A percentile compares a stretch with the other conserved stretches of the same genome.
Evolutionary conservation across 306 rosid species (phyloP).

Genomic region (Prunus mume): DNA sequence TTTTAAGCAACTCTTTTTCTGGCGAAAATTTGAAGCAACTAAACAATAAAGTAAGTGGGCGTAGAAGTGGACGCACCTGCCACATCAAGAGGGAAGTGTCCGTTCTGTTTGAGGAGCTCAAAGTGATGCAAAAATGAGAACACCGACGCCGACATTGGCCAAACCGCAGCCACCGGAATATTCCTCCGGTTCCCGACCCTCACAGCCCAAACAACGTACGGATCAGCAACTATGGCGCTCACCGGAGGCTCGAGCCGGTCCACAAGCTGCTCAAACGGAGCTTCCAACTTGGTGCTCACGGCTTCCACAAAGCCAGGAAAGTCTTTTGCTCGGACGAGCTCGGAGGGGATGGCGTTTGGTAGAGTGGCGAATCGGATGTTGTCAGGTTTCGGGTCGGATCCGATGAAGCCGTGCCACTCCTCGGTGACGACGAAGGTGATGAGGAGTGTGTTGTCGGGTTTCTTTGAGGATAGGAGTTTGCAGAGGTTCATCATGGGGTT

Average conservation of each 20-base stretch:
- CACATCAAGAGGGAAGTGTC: conserved; percentile 20
- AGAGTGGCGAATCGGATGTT: conserved; percentile 21
- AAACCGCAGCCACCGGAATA: conserved; percentile 40
- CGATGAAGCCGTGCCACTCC: conserved; percentile 44
- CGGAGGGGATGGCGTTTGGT: conserved; percentile 45
- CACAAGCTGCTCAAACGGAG: conserved; percentile 32
- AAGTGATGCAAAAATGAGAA: conserved; percentile 31
- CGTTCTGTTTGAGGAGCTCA: conserved; percentile 25
- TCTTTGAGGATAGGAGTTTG: conserved; percentile 25
- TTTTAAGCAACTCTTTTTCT: too few relatives aligned
- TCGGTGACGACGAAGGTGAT: conserved; percentile 42
- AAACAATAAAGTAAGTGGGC: too few relatives aligned
- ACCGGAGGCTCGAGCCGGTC: conserved; percentile 15
- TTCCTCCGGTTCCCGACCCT: conserved; percentile 36
- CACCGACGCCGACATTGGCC: conserved; percentile 32
- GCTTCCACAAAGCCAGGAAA: conserved; percentile 23
- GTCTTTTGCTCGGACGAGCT: conserved; percentile 23
- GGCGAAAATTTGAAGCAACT: too few relatives aligned
- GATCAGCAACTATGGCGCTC: conserved; percentile 29
- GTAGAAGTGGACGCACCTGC: conserved; percentile 17
- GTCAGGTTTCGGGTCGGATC: conserved; percentile 23
- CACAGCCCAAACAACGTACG: conserved; percentile 28
- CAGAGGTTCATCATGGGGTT: conserved; percentile 66
- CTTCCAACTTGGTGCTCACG: conserved; percentile 33
- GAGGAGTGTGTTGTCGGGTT: background rate